phyloP scores from a whole-genome alignment of 305 asterid species.

The Petunia hybrid region DNA sequence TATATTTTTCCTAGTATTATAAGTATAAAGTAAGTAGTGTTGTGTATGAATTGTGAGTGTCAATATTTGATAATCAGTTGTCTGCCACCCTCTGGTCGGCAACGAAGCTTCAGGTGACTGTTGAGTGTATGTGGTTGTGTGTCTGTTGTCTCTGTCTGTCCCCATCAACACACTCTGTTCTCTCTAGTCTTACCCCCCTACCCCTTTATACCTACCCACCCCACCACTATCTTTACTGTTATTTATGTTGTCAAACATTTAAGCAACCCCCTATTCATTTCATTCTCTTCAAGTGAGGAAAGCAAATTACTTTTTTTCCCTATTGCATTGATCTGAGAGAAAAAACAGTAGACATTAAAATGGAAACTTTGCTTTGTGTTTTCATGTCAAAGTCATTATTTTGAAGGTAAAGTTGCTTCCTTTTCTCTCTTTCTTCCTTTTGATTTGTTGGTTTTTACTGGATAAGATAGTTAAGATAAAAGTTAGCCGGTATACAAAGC shows the following conservation, averaged over 20 bases:
- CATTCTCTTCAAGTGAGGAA: background rate
- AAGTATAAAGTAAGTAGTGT: background rate
- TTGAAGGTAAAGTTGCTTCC: slow-evolving; percentile 40
- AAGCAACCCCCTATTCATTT: slow-evolving; percentile 38
- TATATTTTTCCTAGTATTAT: background rate
- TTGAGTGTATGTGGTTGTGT: slow-evolving; percentile 44
- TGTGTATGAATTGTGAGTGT: slow-evolving; percentile 33
- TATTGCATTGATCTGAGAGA: background rate
- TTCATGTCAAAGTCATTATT: slow-evolving; percentile 17
- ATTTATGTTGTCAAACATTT: slow-evolving; percentile 46
- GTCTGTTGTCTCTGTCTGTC: slow-evolving; percentile 57
- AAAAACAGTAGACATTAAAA: background rate
- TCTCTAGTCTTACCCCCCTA: slow-evolving; percentile 18
- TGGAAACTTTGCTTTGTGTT: slow-evolving; percentile 12
- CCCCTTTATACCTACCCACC: slow-evolving; percentile 42
- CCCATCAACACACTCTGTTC: slow-evolving; percentile 44
- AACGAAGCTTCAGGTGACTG: slow-evolving; percentile 65
- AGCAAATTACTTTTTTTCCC: background rate
- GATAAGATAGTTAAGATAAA: background rate
- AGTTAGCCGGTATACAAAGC: too few relatives aligned
- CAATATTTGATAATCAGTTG: slow-evolving; percentile 61
- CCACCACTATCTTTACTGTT: slow-evolving; percentile 24
- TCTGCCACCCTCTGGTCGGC: slow-evolving; percentile 72
- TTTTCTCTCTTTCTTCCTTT: slow-evolving; percentile 24
- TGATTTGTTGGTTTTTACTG: background rate